Conservation (phyloP, 23 red algal genomes). For the Pyropia haitanensis region DNA sequence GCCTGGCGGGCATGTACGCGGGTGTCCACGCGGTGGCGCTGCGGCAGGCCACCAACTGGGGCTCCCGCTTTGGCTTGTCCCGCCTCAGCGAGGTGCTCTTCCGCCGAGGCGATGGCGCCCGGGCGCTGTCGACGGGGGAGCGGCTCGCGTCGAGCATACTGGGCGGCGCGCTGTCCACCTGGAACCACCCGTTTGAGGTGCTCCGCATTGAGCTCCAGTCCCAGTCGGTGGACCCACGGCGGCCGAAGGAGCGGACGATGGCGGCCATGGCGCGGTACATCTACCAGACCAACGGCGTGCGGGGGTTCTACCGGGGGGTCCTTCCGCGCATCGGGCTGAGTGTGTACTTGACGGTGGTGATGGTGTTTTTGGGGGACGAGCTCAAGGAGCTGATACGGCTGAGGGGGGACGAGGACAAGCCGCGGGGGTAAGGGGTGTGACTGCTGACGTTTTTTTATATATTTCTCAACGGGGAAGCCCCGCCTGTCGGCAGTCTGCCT, state of each 20-base stretch:
- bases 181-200: constrained; percentile 91
- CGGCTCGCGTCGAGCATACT: constrained; percentile 53
- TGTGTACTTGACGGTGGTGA: constrained; percentile 74
- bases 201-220: constrained; percentile 83
- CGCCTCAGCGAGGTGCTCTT: constrained; percentile 49
- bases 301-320: constrained; percentile 82
- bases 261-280: constrained; percentile 51
- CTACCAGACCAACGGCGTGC: constrained; percentile 65
- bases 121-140: constrained; percentile 33
- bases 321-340: constrained; percentile 69
- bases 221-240: constrained; percentile 8
- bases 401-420: no score
- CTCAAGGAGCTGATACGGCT: constrained; percentile 24
- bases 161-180: constrained; percentile 74
- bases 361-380: constrained; percentile 86
- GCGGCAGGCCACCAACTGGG: constrained; percentile 87
- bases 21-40: constrained; percentile 83
- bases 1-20: constrained; percentile 66
- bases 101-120: constrained; percentile 34
- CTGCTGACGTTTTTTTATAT: no score
- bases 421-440: no score
- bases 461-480: no score
- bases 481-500: no score
- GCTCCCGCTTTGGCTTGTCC: constrained; percentile 73
- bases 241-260: constrained; percentile 37